These are phyloP conservation scores for Trichoderma arundinaceum DNA, from an alignment of 2,329 filamentous ascomycete genomes.

Conservation along the genomic window DNA sequence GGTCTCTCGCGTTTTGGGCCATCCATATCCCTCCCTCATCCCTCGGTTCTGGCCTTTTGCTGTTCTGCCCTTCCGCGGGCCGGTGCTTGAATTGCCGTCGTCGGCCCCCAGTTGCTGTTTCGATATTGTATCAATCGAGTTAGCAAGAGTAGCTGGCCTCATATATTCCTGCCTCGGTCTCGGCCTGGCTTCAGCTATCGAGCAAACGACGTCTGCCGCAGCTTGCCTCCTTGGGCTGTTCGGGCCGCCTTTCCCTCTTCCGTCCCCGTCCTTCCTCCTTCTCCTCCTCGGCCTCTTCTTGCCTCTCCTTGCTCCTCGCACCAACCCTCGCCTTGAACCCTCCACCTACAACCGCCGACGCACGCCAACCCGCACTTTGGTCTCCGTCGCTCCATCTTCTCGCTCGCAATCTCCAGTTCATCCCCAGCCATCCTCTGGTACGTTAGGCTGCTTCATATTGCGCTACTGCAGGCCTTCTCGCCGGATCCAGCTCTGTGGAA, in stretches of 20 bases:
- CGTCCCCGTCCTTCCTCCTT: background rate
- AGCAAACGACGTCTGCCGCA: background rate
- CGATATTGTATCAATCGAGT: background rate
- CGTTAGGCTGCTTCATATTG: background rate
- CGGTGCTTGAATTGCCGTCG: background rate
- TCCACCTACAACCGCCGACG: background rate
- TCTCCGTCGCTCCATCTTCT: background rate
- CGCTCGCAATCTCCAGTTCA: background rate
- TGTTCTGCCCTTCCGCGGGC: no score
- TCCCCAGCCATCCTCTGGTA: background rate
- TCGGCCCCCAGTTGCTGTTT: background rate
- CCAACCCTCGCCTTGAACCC: background rate
- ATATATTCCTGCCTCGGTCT: background rate
- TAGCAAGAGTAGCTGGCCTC: background rate
- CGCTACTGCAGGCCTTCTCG: conserved; percentile 13
- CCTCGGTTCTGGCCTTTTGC: background rate
- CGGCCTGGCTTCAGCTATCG: background rate
- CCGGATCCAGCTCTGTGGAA: background rate
- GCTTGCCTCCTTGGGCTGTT: background rate
- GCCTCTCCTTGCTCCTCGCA: background rate
- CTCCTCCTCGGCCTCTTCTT: background rate
- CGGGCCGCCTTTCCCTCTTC: background rate
- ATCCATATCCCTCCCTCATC: background rate
- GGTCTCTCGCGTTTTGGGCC: background rate
- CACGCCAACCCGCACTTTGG: background rate